Conservation (phyloP, 2,329 filamentous ascomycete species). For the Madurella fahalii region DNA sequence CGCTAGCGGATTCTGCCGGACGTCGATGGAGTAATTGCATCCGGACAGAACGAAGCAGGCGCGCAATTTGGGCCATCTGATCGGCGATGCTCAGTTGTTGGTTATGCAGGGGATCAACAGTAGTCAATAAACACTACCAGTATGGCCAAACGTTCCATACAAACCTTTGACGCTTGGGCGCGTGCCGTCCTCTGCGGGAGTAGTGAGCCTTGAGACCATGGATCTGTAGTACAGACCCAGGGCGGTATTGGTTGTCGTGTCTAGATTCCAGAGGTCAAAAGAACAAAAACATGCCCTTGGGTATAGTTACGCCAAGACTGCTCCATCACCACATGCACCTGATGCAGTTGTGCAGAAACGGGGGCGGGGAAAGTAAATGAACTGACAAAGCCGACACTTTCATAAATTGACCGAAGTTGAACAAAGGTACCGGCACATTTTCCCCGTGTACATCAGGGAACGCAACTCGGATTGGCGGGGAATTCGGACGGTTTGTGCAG, state of each 20-base stretch:
- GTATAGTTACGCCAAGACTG: too few species aligned
- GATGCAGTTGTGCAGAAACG: too few species aligned
- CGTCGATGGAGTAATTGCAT: constrained; percentile 1
- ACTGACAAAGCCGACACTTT: too few species aligned
- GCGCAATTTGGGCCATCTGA: neutral
- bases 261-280: too few species aligned
- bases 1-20: neutral
- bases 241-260: too few species aligned
- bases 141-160: neutral
- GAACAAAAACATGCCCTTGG: too few species aligned
- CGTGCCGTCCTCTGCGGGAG: neutral
- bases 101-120: constrained; percentile 13
- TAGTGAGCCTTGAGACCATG: neutral
- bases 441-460: too few species aligned
- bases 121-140: neutral
- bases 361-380: too few species aligned
- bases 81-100: constrained; percentile 10
- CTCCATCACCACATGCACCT: too few species aligned
- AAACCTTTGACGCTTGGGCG: neutral
- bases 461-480: neutral
- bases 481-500: neutral
- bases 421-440: too few species aligned
- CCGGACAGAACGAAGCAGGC: neutral
- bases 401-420: too few species aligned
- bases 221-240: too few species aligned